Evolutionary conservation across 169 alveolate species (phyloP), one percentile per base, ranked within the genome.

Genomic region (Prorocentrum cordatum): DNA sequence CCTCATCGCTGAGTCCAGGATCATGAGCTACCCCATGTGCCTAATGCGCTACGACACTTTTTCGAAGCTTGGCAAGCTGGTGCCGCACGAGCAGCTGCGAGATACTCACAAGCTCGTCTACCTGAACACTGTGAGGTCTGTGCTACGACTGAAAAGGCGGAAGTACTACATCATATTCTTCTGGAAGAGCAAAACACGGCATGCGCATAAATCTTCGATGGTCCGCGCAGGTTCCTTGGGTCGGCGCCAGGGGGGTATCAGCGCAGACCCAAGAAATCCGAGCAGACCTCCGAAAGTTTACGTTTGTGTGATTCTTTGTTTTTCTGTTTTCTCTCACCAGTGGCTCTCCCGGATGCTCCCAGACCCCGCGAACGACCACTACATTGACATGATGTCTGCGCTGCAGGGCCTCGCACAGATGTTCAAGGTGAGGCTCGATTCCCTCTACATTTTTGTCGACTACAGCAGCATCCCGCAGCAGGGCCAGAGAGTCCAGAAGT

Each of bases 401-500:
- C 29, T 73, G 22, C 35, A 47, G 84, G 84, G 24, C 6, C 20
- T 72, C 31, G 59, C 24, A 16, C 14, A 39, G 32, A 31, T 62
- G 3, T 42, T n/a, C n/a, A 35, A 32, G 31, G 4, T 73, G 7
- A 38, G 38, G 9, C 16, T 73, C 22, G 33, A 50, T 14, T 26
- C 29, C 70, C 18, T 73, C 70, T 29, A 31, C 12, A 33, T 73
- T 35, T 73, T 67, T 67, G 66, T 73, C 1, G 84, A 73, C 26
- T 73, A 47, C 27, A 20, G 84, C 27, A 47, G 84, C 84, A 73
- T 73, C 27, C 84, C 84, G 1, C 84, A 73, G 70, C 1, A n/a
- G n/a, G n/a, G n/a, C n/a, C n/a, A n/a, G n/a, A n/a, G n/a, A n/a
- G 20, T 4, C 73, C 33, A 16, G 58, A 22, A 45, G 24, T 45